Percentiles rank a stretch among this genome's conserved stretches.
phyloP scores from a whole-genome alignment of 2,329 filamentous ascomycete genomes.

The Colletotrichum tofieldiae region DNA sequence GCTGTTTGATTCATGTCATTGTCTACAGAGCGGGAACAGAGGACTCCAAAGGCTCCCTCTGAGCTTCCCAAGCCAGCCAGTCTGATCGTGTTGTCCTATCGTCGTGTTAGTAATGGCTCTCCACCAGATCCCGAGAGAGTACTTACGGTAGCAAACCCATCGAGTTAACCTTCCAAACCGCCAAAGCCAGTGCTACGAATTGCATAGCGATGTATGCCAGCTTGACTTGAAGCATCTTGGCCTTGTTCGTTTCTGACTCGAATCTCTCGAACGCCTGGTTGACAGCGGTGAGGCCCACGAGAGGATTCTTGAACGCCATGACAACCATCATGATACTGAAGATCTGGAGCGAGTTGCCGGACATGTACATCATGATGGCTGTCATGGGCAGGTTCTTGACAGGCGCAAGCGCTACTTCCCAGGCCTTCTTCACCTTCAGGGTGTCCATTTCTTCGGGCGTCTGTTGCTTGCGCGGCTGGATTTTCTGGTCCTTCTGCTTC shows the following conservation, averaged over 20 bases:
- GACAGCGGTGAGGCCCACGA: slow-evolving; percentile 86
- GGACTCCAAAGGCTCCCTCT: slow-evolving; percentile 77
- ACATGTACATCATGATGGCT: slow-evolving; percentile 99
- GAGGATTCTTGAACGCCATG: slow-evolving; percentile 97
- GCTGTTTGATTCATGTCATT: slow-evolving; percentile 27
- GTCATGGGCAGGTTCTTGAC: slow-evolving; percentile 98
- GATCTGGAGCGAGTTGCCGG: slow-evolving; percentile 96
- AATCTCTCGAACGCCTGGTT: slow-evolving; percentile 93
- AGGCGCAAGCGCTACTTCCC: slow-evolving; percentile 95
- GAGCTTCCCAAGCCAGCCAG: slow-evolving; percentile 95
- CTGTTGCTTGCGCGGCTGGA: slow-evolving; percentile 74
- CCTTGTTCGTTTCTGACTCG: slow-evolving; percentile 84
- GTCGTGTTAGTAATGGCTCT: slow-evolving; percentile 26
- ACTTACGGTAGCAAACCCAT: slow-evolving; percentile 95
- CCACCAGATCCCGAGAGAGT: neutral
- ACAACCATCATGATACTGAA: slow-evolving; percentile 99
- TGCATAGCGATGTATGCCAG: slow-evolving; percentile 91
- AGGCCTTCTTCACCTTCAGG: slow-evolving; percentile 97
- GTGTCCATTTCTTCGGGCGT: slow-evolving; percentile 91
- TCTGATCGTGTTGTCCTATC: slow-evolving; percentile 92
- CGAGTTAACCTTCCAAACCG: slow-evolving; percentile 95
- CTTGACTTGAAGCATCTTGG: slow-evolving; percentile 86
- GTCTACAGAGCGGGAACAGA: slow-evolving; percentile 74
- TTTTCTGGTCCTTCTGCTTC: slow-evolving; percentile 67
- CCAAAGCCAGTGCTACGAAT: slow-evolving; percentile 84